Evolutionary conservation across 2,329 filamentous ascomycete genomes (phyloP).

Genomic region (Monosporascus sp.): DNA sequence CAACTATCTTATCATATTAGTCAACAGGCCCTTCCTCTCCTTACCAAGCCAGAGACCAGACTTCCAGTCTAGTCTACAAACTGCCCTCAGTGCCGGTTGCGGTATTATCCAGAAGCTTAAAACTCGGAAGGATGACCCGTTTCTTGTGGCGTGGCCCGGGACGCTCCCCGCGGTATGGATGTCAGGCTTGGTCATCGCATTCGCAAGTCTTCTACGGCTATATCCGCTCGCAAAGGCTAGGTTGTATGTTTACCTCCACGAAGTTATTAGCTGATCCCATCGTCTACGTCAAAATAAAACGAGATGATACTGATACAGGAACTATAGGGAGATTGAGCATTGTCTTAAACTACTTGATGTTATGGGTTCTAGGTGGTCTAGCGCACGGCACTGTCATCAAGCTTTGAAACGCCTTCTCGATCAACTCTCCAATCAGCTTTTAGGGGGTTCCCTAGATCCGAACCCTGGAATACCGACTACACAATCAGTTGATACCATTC

Average conservation of each 20-base stretch:
- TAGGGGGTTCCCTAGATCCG: neutral
- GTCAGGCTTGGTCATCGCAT: constrained; percentile 3
- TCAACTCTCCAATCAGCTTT: neutral
- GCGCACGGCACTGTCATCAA: constrained; percentile 2
- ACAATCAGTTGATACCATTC: neutral
- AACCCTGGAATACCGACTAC: neutral
- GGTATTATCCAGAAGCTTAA: constrained; percentile 1
- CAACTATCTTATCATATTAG: constrained; percentile 4
- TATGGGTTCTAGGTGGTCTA: constrained; percentile 3
- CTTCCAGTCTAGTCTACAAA: constrained; percentile 6
- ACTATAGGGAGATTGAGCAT: neutral
- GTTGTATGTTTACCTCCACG: neutral
- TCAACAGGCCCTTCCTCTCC: constrained; percentile 8
- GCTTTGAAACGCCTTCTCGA: constrained; percentile 1
- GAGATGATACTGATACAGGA: neutral
- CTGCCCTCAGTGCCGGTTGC: constrained; percentile 3
- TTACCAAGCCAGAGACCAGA: constrained; percentile 1
- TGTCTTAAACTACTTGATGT: constrained; percentile 1
- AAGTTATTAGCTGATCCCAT: too few relatives aligned
- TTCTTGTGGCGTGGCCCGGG: constrained; percentile 1
- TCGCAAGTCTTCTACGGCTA: constrained; percentile 3
- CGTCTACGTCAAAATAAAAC: too few relatives aligned
- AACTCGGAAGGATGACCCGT: neutral
- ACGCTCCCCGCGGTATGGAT: constrained; percentile 6
- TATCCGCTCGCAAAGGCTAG: constrained; percentile 5